Evolutionary conservation across 23 red algal genomes (phyloP), one percentile per base, ranked within the genome.

Genomic region (Chondrus crispus): DNA sequence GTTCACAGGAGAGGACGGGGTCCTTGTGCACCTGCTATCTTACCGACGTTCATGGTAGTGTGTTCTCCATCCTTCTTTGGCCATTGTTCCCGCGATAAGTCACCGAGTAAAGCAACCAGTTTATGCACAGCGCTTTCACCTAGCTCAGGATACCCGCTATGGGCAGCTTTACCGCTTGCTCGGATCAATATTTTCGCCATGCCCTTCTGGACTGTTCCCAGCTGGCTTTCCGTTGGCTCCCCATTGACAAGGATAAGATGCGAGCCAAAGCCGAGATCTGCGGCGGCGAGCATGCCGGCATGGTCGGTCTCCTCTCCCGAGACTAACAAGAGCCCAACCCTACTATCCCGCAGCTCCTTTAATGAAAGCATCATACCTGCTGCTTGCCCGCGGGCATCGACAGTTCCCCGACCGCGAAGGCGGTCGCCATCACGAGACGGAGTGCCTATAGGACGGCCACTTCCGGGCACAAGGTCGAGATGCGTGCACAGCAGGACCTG

Each of bases 221-320:
- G 41, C 44, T 74, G 68, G 41, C 77, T 57, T 43, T 85, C 73
- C 2, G 90, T 93, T 0, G 90, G 90, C 42, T 93, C 90, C 1
- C 57, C 90, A 54, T 93, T 93, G 2, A 93, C 29, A 24, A 93
- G 45, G 0, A 75, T 66, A 48, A 90, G 24, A 70, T 81, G 49
- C 2, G 22, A 2, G 3, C 64, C 40, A 4, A 90, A 22, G 2
- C 87, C 87, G 49, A 90, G 69, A 12, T 46, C 87, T 20, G 90
- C 62, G 8, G 80, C 68, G 41, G 81, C 81, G 9, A 35, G 44
- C 79, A 93, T 85, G 2, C 90, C 90, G 37, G 46, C 71, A 60
- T 93, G 90, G 48, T 93, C 90, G 2, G 80, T 74, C 90, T 93
- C 90, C 63, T 93, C 90, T 12, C 90, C 77, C 73, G 55, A 82